Conservation (phyloP, 2,329 filamentous ascomycete genomes). For the Colletotrichum lini region DNA sequence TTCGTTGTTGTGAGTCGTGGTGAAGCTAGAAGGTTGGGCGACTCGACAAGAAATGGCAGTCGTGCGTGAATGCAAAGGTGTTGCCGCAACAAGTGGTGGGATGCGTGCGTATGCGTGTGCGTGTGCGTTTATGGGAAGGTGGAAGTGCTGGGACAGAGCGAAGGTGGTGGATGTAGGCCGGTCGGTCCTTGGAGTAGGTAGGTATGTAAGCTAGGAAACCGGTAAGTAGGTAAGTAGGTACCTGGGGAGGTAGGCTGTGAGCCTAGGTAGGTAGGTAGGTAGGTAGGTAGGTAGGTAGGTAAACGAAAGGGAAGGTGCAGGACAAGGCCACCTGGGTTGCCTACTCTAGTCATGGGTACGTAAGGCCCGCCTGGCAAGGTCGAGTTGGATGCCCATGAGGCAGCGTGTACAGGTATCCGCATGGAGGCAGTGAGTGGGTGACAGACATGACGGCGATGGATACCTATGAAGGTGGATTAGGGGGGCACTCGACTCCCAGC, state of each 20-base stretch:
- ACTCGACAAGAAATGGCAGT: neutral
- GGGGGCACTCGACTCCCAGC: too few species aligned
- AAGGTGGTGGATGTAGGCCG: conserved; percentile 17
- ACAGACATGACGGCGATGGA: too few species aligned
- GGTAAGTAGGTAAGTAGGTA: neutral
- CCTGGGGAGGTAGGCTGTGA: neutral
- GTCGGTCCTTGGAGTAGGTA: conserved; percentile 4
- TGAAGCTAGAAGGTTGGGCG: neutral
- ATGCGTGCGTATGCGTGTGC: neutral
- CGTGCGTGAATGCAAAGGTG: neutral
- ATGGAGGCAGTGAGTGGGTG: neutral
- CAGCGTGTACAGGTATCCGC: conserved; percentile 1
- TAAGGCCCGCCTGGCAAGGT: conserved; percentile 15
- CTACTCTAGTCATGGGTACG: conserved; percentile 24
- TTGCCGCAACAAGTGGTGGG: neutral
- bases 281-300: neutral
- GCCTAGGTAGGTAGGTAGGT: conserved; percentile 1
- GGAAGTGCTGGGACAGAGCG: neutral
- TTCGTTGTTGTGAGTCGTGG: neutral
- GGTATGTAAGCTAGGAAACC: neutral
- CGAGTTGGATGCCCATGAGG: neutral
- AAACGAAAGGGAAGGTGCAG: conserved; percentile 1
- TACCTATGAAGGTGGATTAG: too few species aligned
- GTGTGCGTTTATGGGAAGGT: neutral
- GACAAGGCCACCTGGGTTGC: conserved; percentile 15